These are phyloP conservation scores for Aspergillus ruber DNA, from an alignment of 2,329 filamentous ascomycete genomes.

Conservation along the genomic window DNA sequence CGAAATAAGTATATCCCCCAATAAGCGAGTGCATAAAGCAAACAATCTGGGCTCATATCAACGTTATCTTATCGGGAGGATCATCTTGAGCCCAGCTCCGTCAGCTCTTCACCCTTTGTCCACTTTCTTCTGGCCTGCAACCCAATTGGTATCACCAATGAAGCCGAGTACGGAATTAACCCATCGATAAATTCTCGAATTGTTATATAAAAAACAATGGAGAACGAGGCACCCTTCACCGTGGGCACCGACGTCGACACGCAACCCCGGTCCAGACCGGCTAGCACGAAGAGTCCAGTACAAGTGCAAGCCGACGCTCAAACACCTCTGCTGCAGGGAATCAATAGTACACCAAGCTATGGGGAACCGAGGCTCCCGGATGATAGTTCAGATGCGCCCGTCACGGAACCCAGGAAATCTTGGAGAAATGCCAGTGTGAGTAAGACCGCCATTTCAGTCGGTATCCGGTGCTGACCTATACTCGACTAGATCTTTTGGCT, in stretches of 20 bases:
- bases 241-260: slow-evolving; percentile 28
- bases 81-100: background rate
- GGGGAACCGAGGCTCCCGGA: slow-evolving; percentile 2
- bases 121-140: background rate
- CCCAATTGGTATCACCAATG: background rate
- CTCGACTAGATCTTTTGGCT: slow-evolving; percentile 68
- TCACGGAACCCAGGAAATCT: slow-evolving; percentile 8
- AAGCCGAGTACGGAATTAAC: too few relatives aligned
- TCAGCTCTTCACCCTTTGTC: background rate
- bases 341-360: slow-evolving; percentile 2
- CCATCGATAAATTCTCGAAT: background rate
- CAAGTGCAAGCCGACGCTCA: slow-evolving; percentile 18
- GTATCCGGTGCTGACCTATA: slow-evolving; percentile 1
- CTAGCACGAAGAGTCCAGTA: slow-evolving; percentile 11
- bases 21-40: background rate
- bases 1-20: slow-evolving; percentile 41
- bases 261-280: slow-evolving; percentile 13
- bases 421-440: slow-evolving; percentile 48
- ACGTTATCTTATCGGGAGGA: background rate
- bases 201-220: slow-evolving; percentile 16
- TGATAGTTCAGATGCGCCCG: slow-evolving; percentile 23
- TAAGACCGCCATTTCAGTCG: slow-evolving; percentile 2
- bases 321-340: slow-evolving; percentile 16
- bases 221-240: slow-evolving; percentile 27
- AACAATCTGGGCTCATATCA: background rate